Evolutionary conservation across 2,329 filamentous ascomycete genomes (phyloP), one percentile per base, ranked within the genome.

Genomic region (Rhynchosporium agropyri): DNA sequence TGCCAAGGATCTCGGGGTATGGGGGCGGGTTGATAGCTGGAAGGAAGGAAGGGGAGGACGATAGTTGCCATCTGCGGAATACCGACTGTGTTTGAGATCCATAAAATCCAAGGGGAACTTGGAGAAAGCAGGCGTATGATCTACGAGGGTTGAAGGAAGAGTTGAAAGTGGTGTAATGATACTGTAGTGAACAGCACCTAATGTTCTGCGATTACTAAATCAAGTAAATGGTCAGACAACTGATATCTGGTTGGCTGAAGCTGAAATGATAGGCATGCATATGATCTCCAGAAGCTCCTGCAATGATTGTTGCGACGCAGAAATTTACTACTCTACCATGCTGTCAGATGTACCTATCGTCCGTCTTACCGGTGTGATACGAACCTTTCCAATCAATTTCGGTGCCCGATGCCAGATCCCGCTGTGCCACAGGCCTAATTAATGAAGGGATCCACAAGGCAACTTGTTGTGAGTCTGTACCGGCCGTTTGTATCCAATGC

Each of bases 101-200:
- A 54, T 54, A 54, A 54, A 54, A 42, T 33, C 29, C 20, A 28
- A 15, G 36, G 26, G 20, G 13, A 40, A 40, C 29, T 33, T 28
- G 15, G 33, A 28, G 20, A 15, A 54, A 54, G 38, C 51, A 54
- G 36, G 51, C 40, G 40, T 40, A 1, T 2, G 51, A 54, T 54
- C 51, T 28, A 42, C 51, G 40, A 42, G 51, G 36, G 51, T 15
- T 54, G 13, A 8, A 20, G 9, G 51, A 33, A 40, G 51, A 40
- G 51, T 10, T 42, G 36, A 29, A 36, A n/a, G 33, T 28, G 20
- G 28, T 20, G 3, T 10, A 54, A 12, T 20, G 26, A 29, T 49
- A 5, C 40, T 33, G 40, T 33, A 53, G 40, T n/a, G 40, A 33
- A 54, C 51, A 54, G 51, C 36, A 20, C 20, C 20, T 20, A 1